Conservation (phyloP, 176 grass and related monocot genomes). For the Musa beccarii region DNA sequence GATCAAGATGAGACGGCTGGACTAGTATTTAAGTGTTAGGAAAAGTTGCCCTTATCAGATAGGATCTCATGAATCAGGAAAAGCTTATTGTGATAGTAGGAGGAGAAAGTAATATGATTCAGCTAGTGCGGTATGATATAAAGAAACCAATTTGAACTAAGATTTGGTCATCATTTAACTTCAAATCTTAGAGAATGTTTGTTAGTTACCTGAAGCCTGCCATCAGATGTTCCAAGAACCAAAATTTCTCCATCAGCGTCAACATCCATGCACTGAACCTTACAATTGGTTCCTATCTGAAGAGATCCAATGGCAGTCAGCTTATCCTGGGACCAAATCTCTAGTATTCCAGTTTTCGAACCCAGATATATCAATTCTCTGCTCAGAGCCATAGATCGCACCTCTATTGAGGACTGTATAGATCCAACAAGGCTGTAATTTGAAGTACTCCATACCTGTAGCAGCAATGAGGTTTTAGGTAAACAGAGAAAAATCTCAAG, state of each 20-base stretch:
- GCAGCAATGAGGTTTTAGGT: neutral
- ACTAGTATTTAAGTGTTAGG: no score
- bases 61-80: no score
- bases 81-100: no score
- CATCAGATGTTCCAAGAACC: conserved; percentile 48
- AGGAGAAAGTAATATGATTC: no score
- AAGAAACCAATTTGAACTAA: neutral
- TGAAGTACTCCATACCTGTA: conserved; percentile 48
- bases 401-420: conserved; percentile 39
- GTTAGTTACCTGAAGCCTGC: conserved; percentile 39
- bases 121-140: neutral
- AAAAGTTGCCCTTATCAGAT: no score
- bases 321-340: conserved; percentile 78
- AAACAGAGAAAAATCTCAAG: neutral
- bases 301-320: conserved; percentile 47
- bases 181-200: neutral
- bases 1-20: no score
- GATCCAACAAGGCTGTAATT: conserved; percentile 51
- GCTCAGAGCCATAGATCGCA: conserved; percentile 37
- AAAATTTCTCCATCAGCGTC: conserved; percentile 52
- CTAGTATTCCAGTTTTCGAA: conserved; percentile 34
- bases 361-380: conserved; percentile 47
- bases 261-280: conserved; percentile 61
- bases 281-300: conserved; percentile 36
- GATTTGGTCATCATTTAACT: neutral